Percentiles rank a stretch among this genome's conserved stretches.
These are phyloP conservation scores for Plasmodium knowlesi DNA, from an alignment of 169 alveolate species.

Conservation along the genomic window DNA sequence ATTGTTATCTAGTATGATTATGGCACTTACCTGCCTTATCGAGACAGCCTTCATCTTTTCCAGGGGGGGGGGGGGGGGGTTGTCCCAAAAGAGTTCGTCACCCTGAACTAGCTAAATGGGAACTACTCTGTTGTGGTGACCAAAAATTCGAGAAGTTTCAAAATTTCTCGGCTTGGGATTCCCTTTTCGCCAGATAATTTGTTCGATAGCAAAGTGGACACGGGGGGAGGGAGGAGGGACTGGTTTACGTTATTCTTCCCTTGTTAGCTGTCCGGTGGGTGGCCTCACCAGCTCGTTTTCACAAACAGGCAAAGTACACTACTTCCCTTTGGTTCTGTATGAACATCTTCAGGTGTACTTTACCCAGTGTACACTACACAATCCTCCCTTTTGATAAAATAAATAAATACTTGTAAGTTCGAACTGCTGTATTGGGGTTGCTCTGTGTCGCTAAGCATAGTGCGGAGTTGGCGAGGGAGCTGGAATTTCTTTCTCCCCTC, in stretches of 20 bases:
- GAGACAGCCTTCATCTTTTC: conserved; percentile 76
- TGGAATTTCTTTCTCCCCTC: background rate
- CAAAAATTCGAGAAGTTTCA: background rate
- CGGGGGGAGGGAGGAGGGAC: background rate
- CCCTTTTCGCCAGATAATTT: background rate
- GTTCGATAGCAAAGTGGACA: background rate
- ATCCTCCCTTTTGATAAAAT: background rate
- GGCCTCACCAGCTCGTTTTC: background rate
- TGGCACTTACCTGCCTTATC: conserved; percentile 82
- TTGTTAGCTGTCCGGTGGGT: background rate
- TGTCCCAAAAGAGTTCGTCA: background rate
- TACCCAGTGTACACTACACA: background rate
- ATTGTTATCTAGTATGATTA: conserved; percentile 75
- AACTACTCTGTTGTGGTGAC: background rate
- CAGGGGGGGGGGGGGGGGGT: background rate
- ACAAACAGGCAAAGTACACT: background rate
- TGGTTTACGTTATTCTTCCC: background rate
- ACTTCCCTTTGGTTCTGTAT: background rate
- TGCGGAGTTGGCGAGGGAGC: background rate
- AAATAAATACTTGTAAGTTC: background rate
- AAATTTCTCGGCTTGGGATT: background rate
- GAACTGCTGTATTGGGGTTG: background rate
- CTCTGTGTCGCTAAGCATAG: background rate
- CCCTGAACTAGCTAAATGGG: background rate
- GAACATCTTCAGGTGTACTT: background rate